Conservation (phyloP, 2,329 filamentous ascomycete genomes). For the Calcarisporium arbuscula region DNA sequence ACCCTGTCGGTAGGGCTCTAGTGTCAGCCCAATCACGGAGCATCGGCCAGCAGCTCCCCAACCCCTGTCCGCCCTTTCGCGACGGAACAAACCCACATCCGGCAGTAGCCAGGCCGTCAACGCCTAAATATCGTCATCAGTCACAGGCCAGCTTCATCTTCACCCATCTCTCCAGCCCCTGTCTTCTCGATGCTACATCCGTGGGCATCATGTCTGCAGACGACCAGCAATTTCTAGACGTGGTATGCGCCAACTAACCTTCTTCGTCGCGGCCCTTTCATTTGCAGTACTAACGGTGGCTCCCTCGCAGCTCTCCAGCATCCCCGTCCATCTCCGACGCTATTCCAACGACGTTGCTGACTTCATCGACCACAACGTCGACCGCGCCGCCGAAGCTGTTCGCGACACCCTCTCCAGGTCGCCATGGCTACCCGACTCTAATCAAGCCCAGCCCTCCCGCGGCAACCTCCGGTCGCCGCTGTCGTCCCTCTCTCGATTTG, state of each 20-base stretch:
- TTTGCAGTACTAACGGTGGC: slow-evolving; percentile 2
- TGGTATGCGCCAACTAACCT: slow-evolving; percentile 44
- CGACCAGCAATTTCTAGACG: slow-evolving; percentile 71
- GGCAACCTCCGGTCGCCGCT: slow-evolving; percentile 23
- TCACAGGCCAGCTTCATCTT: slow-evolving; percentile 6
- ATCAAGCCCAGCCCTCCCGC: slow-evolving; percentile 54
- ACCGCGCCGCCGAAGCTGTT: slow-evolving; percentile 64
- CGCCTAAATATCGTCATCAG: too few species aligned
- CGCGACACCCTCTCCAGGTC: slow-evolving; percentile 62
- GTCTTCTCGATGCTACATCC: slow-evolving; percentile 10
- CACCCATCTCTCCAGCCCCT: slow-evolving; percentile 12
- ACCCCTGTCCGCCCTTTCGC: too few species aligned
- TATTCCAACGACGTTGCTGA: slow-evolving; percentile 71
- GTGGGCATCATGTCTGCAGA: slow-evolving; percentile 63
- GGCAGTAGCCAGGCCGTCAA: too few species aligned
- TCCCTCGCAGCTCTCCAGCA: slow-evolving; percentile 40
- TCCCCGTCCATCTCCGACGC: slow-evolving; percentile 57
- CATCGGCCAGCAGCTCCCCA: too few species aligned
- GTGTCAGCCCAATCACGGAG: too few species aligned
- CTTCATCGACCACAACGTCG: slow-evolving; percentile 74
- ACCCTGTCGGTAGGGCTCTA: too few species aligned
- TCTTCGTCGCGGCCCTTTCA: neutral
- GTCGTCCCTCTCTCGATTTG: slow-evolving; percentile 29
- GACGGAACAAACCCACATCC: too few species aligned
- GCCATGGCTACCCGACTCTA: slow-evolving; percentile 66